Percentiles rank a stretch among this genome's conserved stretches.
These are phyloP conservation scores for Skeletonema grethae DNA, from an alignment of 108 stramenopile genomes.

Conservation along the genomic window DNA sequence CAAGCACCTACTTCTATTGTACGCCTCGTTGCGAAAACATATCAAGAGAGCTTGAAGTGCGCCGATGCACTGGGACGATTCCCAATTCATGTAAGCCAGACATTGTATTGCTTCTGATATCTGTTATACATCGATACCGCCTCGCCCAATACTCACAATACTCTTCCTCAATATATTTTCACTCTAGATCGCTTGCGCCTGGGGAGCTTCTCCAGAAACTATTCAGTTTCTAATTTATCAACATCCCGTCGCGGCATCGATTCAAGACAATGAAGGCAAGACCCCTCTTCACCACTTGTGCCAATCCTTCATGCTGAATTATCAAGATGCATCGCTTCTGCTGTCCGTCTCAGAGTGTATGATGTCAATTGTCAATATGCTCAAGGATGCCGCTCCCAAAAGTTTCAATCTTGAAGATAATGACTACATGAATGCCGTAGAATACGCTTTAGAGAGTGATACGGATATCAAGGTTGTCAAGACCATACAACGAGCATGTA, in stretches of 20 bases:
- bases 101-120: no score
- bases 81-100: not conserved
- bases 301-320: not conserved
- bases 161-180: no score
- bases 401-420: conserved; percentile 1
- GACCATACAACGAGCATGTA: not conserved
- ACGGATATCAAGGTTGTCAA: not conserved
- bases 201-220: not conserved
- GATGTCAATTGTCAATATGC: not conserved
- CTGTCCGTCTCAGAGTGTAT: not conserved
- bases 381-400: not conserved
- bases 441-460: not conserved
- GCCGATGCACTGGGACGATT: not conserved
- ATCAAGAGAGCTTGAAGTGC: not conserved
- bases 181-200: not conserved
- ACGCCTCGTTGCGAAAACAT: not conserved
- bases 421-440: not conserved
- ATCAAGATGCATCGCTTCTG: not conserved
- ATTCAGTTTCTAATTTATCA: not conserved
- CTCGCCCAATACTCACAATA: no score
- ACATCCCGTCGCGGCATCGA: conserved; percentile 1
- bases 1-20: not conserved
- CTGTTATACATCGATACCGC: no score
- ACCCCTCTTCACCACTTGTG: conserved; percentile 10
- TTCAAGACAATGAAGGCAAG: conserved; percentile 20